phyloP scores from a whole-genome alignment of 441 rosid species.

The Gossypium aridum region DNA sequence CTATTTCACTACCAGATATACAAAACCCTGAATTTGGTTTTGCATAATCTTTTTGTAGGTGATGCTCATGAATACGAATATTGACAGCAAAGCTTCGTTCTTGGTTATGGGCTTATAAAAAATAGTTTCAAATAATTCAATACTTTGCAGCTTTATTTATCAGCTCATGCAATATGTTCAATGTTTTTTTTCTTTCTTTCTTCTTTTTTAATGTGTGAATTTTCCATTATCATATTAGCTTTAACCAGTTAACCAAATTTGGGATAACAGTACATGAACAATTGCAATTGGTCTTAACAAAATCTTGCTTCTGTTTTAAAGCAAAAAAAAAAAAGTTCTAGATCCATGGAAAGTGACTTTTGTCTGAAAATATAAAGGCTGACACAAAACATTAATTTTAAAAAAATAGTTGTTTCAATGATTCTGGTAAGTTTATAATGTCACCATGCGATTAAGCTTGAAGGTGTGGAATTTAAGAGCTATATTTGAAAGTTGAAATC shows the following conservation, averaged over 20 bases:
- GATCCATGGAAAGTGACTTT: neutral
- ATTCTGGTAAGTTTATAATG: neutral
- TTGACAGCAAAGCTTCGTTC: neutral
- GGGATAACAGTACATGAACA: neutral
- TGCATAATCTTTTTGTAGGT: neutral
- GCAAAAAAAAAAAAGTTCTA: neutral
- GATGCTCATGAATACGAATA: too few species aligned
- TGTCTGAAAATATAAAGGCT: neutral
- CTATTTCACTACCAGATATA: neutral
- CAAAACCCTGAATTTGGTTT: neutral
- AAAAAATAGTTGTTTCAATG: neutral
- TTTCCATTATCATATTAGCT: neutral
- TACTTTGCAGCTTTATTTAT: too few species aligned
- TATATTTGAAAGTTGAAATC: too few species aligned
- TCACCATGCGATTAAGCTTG: neutral
- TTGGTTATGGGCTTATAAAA: neutral
- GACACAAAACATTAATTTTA: neutral
- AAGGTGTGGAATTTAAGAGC: neutral
- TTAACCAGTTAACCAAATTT: neutral
- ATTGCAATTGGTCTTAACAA: neutral
- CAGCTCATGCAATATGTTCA: neutral
- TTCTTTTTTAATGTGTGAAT: too few species aligned
- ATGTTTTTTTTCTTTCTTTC: too few species aligned
- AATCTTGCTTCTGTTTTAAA: neutral
- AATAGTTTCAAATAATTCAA: neutral